A percentile compares a stretch with the other conserved stretches of the same genome.
Conservation (phyloP, 306 rosid species). For the Dryas alaskensis region DNA sequence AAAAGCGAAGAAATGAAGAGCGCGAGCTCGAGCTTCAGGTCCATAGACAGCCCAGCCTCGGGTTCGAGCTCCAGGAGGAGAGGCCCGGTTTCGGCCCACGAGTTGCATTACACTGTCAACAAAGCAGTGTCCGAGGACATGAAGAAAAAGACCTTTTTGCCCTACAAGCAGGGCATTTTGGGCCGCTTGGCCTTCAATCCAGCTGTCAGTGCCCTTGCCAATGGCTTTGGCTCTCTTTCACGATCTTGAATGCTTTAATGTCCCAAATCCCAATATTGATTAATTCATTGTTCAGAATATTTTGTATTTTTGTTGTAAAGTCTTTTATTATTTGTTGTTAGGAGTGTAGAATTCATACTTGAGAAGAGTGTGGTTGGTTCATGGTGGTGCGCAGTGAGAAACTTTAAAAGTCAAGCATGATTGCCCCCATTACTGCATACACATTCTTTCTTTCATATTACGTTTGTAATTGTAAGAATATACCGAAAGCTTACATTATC, state of each 20-base stretch:
- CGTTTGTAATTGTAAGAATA: conserved; percentile 9
- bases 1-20: conserved; percentile 40
- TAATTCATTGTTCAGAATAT: neutral
- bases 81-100: conserved; percentile 62
- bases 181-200: conserved; percentile 64
- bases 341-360: conserved; percentile 12
- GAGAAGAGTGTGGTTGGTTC: neutral
- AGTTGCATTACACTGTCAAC: conserved; percentile 64
- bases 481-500: neutral
- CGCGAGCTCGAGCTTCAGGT: conserved; percentile 54
- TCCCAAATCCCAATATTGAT: neutral
- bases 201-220: conserved; percentile 37
- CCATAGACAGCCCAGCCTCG: conserved; percentile 27
- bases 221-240: conserved; percentile 48
- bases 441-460: neutral
- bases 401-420: conserved; percentile 1
- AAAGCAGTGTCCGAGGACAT: conserved; percentile 66
- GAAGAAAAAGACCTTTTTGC: conserved; percentile 87
- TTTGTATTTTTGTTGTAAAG: neutral
- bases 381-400: conserved; percentile 13
- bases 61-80: conserved; percentile 26
- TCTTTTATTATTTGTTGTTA: conserved; percentile 10
- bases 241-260: conserved; percentile 21
- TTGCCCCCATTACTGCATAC: neutral
- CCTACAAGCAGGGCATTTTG: conserved; percentile 81